Evolutionary conservation across 2,329 filamentous ascomycete genomes (phyloP), one percentile per base, ranked within the genome.

Genomic region (Colletotrichum liaoningense): DNA sequence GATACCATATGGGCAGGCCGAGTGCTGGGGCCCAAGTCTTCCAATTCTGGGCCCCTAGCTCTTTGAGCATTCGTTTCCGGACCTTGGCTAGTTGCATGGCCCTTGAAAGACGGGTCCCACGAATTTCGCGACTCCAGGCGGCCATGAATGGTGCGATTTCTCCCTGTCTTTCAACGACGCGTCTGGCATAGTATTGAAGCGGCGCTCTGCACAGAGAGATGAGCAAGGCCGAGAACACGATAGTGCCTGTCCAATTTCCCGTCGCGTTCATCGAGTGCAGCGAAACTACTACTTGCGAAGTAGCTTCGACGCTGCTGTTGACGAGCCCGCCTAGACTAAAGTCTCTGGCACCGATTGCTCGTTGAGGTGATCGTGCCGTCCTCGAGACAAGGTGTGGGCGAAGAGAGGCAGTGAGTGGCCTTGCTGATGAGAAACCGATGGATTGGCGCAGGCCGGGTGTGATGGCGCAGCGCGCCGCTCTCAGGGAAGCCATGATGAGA

Each of bases 1-100:
- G 75, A 24, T 90, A 75, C 81, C 89, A 90, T 16, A 88, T 80
- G 4, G 88, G 83, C 33, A 90, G 79, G 69, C 82, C 81, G 3
- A 85, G 76, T 2, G 88, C 24, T 1, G 79, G 80, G 30, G 79
- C 75, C 57, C 83, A 84, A 3, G 83, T 73, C 78, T 86, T 88
- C 87, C 87, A 90, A 14, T 76, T 60, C 79, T 88, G 87, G 9
- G 86, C 79, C 5, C 85, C 85, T 70, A 84, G 84, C 1, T 76
- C 74, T 74, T 80, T 83, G 72, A 81, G 80, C 26, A 86, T 80
- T 49, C 83, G 78, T 42, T 63, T 74, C 9, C 58, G 52, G 19
- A 63, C 52, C 14, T 35, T 60, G 33, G 54, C 55, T 8, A 56
- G 26, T 49, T 63, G 33, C 24, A 49, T 22, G 11, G 52, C 33